Evolutionary conservation across 768 basidiomycete genomes (phyloP), one percentile per base, ranked within the genome.

Genomic region (Russula lepida): DNA sequence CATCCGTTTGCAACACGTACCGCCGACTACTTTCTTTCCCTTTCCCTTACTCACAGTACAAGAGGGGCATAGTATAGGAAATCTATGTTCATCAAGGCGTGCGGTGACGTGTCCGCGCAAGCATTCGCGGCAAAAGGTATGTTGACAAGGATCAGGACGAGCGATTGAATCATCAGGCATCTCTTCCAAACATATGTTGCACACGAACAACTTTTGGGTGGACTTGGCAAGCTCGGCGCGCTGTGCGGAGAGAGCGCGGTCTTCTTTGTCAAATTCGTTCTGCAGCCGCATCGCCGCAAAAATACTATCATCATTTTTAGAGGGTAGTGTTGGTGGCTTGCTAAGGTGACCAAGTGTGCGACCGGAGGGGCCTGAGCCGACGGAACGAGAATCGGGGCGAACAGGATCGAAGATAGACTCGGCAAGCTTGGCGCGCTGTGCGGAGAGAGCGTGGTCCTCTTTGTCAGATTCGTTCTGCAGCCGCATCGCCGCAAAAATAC

Each of bases 21-120:
- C 72, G 51, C 71, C 70, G 15, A 72, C 72, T 21, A 68, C 66
- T 1, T 30, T 50, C 53, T 57, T 54, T 28, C 54, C 62, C 43
- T 48, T 59, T 19, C 68, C 59, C 15, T 64, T 67, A 39, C 70
- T 68, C 15, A 73, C 68, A 19, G 73, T 70, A 62, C 86, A 88
- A 30, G 77, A 66, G 1, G 86, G 86, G 69, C 86, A 88, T 8
- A 79, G 67, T 30, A 88, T 79, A 3, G 86, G 86, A 49, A 78
- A 85, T 12, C 76, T 77, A 57, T 76, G 77, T 35, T 83, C 81
- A 25, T 75, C 72, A 21, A 87, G 72, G 69, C 79, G 79, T 2
- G 77, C 72, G 30, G 65, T 64, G 13, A 80, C 71, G 54, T 80
- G 78, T 4, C 60, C 63, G 56, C 69, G 72, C 51, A 85, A 61